Evolutionary conservation across 2,329 filamentous ascomycete genomes (phyloP).

Genomic region (Microcyclosporella mali): DNA sequence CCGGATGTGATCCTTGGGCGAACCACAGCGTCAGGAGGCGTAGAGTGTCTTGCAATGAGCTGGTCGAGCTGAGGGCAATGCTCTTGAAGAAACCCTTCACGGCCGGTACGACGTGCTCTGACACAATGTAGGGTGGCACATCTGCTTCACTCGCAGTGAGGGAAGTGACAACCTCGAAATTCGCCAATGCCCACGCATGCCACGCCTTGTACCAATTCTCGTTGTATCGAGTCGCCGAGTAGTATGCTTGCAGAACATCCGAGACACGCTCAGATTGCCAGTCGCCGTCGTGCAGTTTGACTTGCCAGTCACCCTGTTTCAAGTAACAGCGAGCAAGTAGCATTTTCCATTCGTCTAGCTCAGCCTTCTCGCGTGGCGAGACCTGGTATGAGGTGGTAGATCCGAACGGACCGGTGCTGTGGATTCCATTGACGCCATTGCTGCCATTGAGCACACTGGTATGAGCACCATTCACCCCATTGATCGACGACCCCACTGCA

Average conservation of each 20-base stretch:
- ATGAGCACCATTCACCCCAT: slow-evolving; percentile 35
- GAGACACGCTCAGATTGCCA: slow-evolving; percentile 83
- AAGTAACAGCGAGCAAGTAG: slow-evolving; percentile 93
- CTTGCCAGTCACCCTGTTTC: slow-evolving; percentile 94
- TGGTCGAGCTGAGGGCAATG: slow-evolving; percentile 83
- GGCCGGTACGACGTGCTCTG: slow-evolving; percentile 87
- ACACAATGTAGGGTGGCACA: slow-evolving; percentile 61
- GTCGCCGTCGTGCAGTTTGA: slow-evolving; percentile 73
- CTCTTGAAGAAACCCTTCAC: slow-evolving; percentile 97
- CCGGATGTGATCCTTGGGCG: slow-evolving; percentile 76
- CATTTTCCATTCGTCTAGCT: slow-evolving; percentile 54
- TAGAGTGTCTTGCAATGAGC: slow-evolving; percentile 91
- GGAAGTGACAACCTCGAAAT: slow-evolving; percentile 94
- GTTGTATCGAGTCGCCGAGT: slow-evolving; percentile 87
- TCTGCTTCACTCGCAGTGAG: slow-evolving; percentile 59
- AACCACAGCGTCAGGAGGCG: slow-evolving; percentile 94
- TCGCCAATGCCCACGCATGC: slow-evolving; percentile 97
- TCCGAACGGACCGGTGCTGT: slow-evolving; percentile 29
- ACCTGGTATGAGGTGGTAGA: slow-evolving; percentile 22
- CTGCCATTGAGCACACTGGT: slow-evolving; percentile 31
- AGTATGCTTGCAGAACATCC: slow-evolving; percentile 86
- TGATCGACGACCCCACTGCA: slow-evolving; percentile 38
- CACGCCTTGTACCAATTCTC: slow-evolving; percentile 97
- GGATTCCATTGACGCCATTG: slow-evolving; percentile 38
- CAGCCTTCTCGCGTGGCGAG: slow-evolving; percentile 35